A percentile compares a stretch with the other conserved stretches of the same genome.
These are phyloP conservation scores for Polygonum aviculare DNA, from an alignment of 148 eudicot genomes.

Conservation along the genomic window DNA sequence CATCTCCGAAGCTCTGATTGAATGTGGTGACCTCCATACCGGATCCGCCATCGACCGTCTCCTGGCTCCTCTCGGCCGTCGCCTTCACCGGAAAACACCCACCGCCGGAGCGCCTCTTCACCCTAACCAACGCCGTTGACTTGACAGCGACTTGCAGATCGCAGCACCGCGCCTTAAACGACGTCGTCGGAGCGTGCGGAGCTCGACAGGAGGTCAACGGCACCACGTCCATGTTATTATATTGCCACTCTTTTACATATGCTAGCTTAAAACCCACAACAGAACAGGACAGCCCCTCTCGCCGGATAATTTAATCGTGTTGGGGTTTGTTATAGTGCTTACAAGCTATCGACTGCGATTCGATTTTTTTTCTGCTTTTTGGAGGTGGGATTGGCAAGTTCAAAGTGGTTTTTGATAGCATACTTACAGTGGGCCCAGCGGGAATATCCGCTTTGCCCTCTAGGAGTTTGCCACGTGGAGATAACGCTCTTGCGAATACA, in stretches of 20 bases:
- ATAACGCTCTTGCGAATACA: background rate
- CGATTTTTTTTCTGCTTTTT: background rate
- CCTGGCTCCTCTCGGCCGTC: conserved; percentile 34
- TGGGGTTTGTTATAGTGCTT: background rate
- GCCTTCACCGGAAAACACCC: conserved; percentile 28
- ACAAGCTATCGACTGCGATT: background rate
- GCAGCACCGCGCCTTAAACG: conserved; percentile 29
- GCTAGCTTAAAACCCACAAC: background rate
- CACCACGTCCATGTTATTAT: conserved; percentile 38
- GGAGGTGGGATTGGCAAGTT: background rate
- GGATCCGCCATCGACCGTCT: conserved; percentile 35
- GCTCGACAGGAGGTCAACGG: conserved; percentile 43
- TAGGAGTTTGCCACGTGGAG: conserved; percentile 3
- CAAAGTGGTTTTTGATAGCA: background rate
- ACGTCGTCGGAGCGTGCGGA: conserved; percentile 43
- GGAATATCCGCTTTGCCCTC: background rate
- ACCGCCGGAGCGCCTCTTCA: conserved; percentile 13
- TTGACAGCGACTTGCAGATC: conserved; percentile 21
- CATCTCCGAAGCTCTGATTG: conserved; percentile 54
- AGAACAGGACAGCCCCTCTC: background rate
- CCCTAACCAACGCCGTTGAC: conserved; percentile 17
- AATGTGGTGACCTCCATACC: conserved; percentile 91
- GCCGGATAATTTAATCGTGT: background rate
- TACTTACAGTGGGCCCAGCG: background rate
- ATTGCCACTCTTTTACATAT: background rate